Base-by-base conservation (phyloP, 768 basidiomycete genomes). In the Cystofilobasidium bisporidii region DNA sequence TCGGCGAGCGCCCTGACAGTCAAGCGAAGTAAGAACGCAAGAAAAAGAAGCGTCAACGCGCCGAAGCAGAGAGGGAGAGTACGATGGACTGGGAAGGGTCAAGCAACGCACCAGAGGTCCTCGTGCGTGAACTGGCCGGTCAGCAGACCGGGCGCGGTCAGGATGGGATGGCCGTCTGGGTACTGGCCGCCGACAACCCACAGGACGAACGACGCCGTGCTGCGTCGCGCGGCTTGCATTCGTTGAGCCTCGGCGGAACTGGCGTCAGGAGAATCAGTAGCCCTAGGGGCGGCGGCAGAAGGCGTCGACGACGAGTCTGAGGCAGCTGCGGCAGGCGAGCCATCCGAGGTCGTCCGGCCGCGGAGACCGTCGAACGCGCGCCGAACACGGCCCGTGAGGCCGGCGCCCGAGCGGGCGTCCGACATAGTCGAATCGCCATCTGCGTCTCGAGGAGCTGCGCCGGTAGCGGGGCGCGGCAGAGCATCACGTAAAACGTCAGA, bases 101-200 rank as follows among this genome's bases (percentile, higher is more conserved):
- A n/a, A n/a, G n/a, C n/a, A n/a, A n/a, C 55, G 11, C 56, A 72
- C 66, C 69, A 74, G 61, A 73, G 81, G 22, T 81, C 83, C 28
- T 87, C 88, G n/a, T 77, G 73, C 38, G 72, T 71, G 38, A 75
- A 73, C 36, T 75, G 76, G 11, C 78, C 79, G 28, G 75, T 75
- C 36, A 79, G 66, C 20, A 79, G 69, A 47, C 74, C 72, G 0
- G 79, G 79, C 22, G 77, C 74, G 0, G 85, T 87, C 50, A 94
- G 85, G 70, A 97, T 86, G 61, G 85, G 88, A 75, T 94, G 91
- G 72, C 89, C 85, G 18, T 88, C 86, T 0, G 91, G 89, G 75
- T 94, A 96, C 73, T 91, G 90, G n/a, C 91, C 91, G 18, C 78
- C 78, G 41, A 69, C 50, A 36, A 69, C 53, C 53, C 53, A 56